Evolutionary conservation across 1,284 basidiomycete species (phyloP), one percentile per base, ranked within the genome.

Genomic region (Leccinum huronense): DNA sequence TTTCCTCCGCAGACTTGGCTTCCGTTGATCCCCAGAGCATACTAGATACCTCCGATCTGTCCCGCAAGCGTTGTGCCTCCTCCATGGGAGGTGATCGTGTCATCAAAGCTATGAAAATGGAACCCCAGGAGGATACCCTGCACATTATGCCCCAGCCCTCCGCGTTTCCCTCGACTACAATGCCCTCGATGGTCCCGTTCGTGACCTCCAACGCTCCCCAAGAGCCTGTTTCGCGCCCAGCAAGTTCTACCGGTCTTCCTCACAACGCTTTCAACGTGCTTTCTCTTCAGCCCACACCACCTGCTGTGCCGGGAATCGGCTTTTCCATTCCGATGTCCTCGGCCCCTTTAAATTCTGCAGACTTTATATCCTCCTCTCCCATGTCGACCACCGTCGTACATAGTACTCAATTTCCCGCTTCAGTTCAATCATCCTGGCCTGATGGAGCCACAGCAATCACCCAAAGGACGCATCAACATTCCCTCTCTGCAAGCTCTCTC

Each of bases 11-110:
- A 23, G 75, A 77, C 54, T 13, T 67, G 58, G 60, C 27, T 19
- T 27, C 55, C 13, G 10, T 73, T 36, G 76, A 75, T 38, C n/a
- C 63, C 19, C 71, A 74, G 60, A 61, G 55, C 58, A 59, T 63
- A 31, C 59, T 63, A 60, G 73, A 75, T 58, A 63, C 68, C 45
- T 73, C 75, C 61, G 73, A 75, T 66, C 64, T 73, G 45, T 79
- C 81, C 59, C 85, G 89, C 57, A 90, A 90, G 73, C 85, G 88
- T 27, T 88, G 86, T 66, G 87, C 84, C 14, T 86, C 87, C n/a
- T 84, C 84, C 58, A 78, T 85, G 64, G 84, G 81, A 23, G 86
- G 83, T 63, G 83, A 86, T 62, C 83, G 88, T 23, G 82, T 79
- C 45, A 78, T 85, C 59, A 90, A 90, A 71, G 82, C 85, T 19